A percentile compares a stretch with the other conserved stretches of the same genome.
These are phyloP conservation scores for Boletus eberwhitei DNA, from an alignment of 768 basidiomycete species.

Conservation along the genomic window DNA sequence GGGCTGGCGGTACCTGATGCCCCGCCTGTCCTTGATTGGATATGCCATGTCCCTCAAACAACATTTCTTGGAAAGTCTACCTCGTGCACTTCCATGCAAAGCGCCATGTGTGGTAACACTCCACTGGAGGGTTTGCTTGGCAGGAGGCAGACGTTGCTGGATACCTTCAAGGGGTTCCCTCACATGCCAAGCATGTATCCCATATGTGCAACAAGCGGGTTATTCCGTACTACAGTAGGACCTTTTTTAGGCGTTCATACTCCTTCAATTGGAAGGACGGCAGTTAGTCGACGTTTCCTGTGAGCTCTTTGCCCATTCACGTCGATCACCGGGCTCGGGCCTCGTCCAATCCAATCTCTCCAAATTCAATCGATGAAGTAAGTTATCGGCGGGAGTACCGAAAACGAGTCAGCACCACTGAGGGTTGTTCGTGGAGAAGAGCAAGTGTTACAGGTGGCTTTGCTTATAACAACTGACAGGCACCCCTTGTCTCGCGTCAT, in stretches of 20 bases:
- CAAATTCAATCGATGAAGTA: no score
- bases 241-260: not conserved
- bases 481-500: not conserved
- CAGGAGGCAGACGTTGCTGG: not conserved
- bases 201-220: not conserved
- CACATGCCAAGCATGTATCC: not conserved
- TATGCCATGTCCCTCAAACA: not conserved
- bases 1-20: not conserved
- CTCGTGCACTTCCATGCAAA: not conserved
- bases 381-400: not conserved
- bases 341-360: not conserved
- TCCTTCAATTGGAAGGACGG: not conserved
- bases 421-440: not conserved
- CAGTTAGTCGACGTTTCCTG: not conserved
- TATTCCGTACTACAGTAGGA: not conserved
- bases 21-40: not conserved
- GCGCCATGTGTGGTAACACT: no score
- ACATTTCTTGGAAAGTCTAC: no score
- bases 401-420: no score
- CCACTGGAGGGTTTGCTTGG: not conserved
- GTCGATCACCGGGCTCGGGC: not conserved
- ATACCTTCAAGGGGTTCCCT: not conserved
- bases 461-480: not conserved
- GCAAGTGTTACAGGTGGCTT: not conserved
- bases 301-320: not conserved